A percentile compares a stretch with the other conserved stretches of the same genome.
These are phyloP conservation scores for Scenedesmus sp. DNA, from an alignment of 163 green algal species.

Conservation along the genomic window DNA sequence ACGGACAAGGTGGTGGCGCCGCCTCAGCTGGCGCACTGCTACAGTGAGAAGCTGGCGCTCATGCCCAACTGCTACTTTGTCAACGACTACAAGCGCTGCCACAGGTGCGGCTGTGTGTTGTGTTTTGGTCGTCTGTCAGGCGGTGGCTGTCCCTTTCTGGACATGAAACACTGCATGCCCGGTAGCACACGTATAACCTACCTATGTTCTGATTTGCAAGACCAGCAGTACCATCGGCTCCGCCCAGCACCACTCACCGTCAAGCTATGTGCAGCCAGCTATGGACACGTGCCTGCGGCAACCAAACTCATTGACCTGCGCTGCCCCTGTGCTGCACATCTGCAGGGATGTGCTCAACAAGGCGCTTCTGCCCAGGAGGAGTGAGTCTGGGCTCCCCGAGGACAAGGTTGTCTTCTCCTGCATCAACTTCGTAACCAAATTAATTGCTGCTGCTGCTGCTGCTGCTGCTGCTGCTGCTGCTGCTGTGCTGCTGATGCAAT, in stretches of 20 bases:
- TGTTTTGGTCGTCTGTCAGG: not conserved
- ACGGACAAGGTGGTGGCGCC: slow-evolving; percentile 85
- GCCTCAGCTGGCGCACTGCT: slow-evolving; percentile 75
- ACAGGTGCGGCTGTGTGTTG: slow-evolving; percentile 51
- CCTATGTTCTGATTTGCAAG: no score
- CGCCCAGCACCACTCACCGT: no score
- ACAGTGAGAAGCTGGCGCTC: slow-evolving; percentile 85
- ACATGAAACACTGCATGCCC: not conserved
- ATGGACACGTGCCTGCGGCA: no score
- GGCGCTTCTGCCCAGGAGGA: slow-evolving; percentile 53
- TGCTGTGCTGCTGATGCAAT: not conserved
- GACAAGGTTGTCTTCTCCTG: slow-evolving; percentile 77
- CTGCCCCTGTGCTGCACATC: not conserved
- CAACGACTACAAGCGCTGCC: slow-evolving; percentile 90
- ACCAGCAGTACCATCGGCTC: no score
- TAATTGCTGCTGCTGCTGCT: not conserved
- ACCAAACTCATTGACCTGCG: not conserved
- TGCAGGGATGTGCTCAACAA: slow-evolving; percentile 66
- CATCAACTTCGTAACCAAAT: not conserved
- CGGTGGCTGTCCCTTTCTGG: not conserved
- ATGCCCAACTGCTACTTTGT: slow-evolving; percentile 97
- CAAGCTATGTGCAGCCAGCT: no score
- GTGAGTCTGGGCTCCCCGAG: slow-evolving; percentile 77
- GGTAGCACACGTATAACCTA: not conserved
- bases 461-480: not conserved